These are phyloP conservation scores for Lenwebbia sp. DNA, from an alignment of 345 rosid species.

Conservation along the genomic window DNA sequence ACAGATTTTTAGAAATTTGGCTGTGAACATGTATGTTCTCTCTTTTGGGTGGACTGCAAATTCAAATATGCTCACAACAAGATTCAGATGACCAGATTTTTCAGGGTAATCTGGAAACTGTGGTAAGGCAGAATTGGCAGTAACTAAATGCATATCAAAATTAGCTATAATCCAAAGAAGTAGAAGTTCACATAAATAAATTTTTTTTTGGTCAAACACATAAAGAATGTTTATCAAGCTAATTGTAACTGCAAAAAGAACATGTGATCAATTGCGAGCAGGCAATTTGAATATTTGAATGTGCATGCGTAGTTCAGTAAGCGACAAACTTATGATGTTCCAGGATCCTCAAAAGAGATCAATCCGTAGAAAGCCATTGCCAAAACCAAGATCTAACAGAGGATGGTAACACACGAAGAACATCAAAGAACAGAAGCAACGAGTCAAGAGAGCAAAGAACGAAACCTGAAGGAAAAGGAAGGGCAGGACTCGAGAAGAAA, in stretches of 20 bases:
- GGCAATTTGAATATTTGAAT: neutral
- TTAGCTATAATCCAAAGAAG: neutral
- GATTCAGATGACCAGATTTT: too few species aligned
- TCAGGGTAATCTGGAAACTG: too few species aligned
- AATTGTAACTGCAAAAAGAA: neutral
- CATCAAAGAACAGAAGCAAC: neutral
- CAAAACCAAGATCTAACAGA: neutral
- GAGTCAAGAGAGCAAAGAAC: neutral
- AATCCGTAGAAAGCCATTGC: neutral
- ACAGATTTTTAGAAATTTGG: too few species aligned
- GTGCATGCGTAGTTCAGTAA: neutral
- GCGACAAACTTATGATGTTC: neutral
- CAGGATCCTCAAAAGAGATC: neutral
- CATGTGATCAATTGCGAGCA: neutral
- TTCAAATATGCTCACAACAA: too few species aligned
- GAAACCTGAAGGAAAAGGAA: neutral
- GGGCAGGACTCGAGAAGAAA: neutral
- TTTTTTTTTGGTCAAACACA: too few species aligned
- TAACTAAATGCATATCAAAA: too few species aligned
- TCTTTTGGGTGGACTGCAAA: too few species aligned
- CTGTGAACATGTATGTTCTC: too few species aligned
- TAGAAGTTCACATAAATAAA: neutral
- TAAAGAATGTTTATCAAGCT: neutral
- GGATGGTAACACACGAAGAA: neutral
- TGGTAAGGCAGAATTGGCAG: too few species aligned